phyloP scores from a whole-genome alignment of 306 rosid species.

The Rosa multiflora region DNA sequence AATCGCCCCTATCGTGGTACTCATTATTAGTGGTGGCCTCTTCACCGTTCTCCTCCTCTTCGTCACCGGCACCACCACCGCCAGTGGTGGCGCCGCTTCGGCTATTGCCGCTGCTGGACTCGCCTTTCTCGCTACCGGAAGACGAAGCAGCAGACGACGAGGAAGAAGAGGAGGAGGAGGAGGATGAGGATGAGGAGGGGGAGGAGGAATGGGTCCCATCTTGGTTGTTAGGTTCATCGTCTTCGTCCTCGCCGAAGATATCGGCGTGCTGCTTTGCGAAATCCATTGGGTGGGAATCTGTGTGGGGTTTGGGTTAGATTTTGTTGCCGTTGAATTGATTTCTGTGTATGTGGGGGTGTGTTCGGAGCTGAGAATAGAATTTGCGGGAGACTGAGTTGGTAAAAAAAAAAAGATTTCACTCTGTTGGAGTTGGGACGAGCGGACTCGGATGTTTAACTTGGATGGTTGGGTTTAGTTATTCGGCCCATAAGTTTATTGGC shows the following conservation, averaged over 20 bases:
- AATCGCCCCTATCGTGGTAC: conserved; percentile 16
- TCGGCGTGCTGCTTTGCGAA: conserved; percentile 63
- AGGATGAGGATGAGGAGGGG: conserved; percentile 53
- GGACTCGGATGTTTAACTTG: no score
- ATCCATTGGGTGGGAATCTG: conserved; percentile 42
- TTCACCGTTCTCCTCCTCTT: conserved; percentile 57
- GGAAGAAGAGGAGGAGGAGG: conserved; percentile 35
- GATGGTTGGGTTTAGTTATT: no score
- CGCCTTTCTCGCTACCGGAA: conserved; percentile 54
- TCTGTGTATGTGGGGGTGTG: no score
- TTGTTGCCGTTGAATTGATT: no score
- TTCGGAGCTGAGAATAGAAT: no score
- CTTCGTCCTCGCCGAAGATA: conserved; percentile 62
- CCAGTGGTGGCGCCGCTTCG: conserved; percentile 51
- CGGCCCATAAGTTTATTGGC: no score
- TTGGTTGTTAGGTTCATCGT: conserved; percentile 33
- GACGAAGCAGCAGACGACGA: conserved; percentile 41
- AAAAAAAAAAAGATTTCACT: not conserved
- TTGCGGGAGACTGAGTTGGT: not conserved
- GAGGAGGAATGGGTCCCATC: conserved; percentile 69
- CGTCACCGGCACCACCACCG: conserved; percentile 37
- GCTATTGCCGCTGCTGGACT: conserved; percentile 35
- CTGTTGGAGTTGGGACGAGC: no score
- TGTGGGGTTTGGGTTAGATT: not conserved
- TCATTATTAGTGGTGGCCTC: conserved; percentile 39